Conservation (phyloP, 192 early-diverging fungal genomes). For the Entomortierella beljakovae region DNA sequence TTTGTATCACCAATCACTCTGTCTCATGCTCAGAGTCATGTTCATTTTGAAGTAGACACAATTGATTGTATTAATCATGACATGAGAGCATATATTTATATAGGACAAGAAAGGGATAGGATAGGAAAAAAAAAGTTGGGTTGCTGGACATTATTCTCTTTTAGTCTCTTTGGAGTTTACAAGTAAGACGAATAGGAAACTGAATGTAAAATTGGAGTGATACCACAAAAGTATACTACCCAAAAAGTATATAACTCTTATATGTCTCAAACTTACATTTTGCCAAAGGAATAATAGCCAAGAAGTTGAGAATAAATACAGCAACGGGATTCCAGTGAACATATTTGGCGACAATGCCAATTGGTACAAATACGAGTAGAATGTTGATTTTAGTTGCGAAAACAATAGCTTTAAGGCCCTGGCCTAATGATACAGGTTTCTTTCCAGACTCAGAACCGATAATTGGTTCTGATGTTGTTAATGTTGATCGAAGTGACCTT, state of each 20-base stretch:
- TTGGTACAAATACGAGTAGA: conserved; percentile 80
- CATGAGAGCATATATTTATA: too few species aligned
- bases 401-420: conserved; percentile 37
- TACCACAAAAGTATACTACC: neutral
- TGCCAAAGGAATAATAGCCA: conserved; percentile 90
- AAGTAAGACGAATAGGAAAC: neutral
- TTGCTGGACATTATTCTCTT: too few species aligned
- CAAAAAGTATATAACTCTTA: too few species aligned
- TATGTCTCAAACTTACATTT: conserved; percentile 48
- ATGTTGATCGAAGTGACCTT: conserved; percentile 21
- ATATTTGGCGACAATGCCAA: conserved; percentile 76
- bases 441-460: conserved; percentile 9
- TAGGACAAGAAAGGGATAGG: too few species aligned
- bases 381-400: conserved; percentile 74
- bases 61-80: too few species aligned
- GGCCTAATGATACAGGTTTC: conserved; percentile 5
- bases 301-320: conserved; percentile 86
- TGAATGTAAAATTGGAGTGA: neutral
- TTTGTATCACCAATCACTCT: too few species aligned
- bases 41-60: too few species aligned
- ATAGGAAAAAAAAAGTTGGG: neutral
- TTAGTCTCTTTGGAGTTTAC: too few species aligned
- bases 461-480: neutral
- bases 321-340: conserved; percentile 74
- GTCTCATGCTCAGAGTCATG: too few species aligned